A percentile compares a stretch with the other conserved stretches of the same genome.
Conservation (phyloP, 2,329 filamentous ascomycete genomes). For the Monosporascus sp. region DNA sequence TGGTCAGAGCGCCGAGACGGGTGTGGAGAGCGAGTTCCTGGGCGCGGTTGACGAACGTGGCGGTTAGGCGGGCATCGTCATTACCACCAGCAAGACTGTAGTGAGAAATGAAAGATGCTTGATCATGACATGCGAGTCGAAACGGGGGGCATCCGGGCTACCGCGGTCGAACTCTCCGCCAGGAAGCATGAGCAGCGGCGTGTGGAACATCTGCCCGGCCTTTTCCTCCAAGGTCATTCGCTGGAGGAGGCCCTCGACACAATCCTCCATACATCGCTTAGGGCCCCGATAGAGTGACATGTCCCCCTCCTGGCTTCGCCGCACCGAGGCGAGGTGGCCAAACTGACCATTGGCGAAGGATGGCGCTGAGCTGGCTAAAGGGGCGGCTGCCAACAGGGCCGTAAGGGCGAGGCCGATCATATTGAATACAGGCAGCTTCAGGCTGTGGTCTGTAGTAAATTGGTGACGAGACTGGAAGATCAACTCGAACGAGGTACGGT, state of each 20-base stretch:
- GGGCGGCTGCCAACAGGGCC: too few species aligned
- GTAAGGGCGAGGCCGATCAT: too few species aligned
- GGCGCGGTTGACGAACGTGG: conserved; percentile 37
- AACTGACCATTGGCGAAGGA: too few species aligned
- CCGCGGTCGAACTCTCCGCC: conserved; percentile 18
- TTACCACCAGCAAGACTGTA: conserved; percentile 44
- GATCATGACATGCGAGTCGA: conserved; percentile 28
- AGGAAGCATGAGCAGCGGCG: conserved; percentile 24
- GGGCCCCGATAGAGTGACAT: too few species aligned
- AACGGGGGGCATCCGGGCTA: conserved; percentile 2
- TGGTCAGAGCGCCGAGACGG: conserved; percentile 43
- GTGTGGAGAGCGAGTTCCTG: conserved; percentile 39
- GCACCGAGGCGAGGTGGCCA: too few species aligned
- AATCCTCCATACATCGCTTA: conserved; percentile 32
- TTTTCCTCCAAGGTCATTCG: conserved; percentile 46
- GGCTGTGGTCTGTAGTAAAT: too few species aligned
- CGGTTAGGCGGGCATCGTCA: conserved; percentile 27
- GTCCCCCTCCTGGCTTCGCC: too few species aligned
- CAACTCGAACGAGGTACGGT: too few species aligned
- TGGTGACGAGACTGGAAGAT: too few species aligned
- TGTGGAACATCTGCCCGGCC: conserved; percentile 43
- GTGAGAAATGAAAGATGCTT: conserved; percentile 34
- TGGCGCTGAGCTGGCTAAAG: too few species aligned
- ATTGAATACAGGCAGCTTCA: too few species aligned
- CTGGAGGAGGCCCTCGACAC: conserved; percentile 39